Evolutionary conservation across 768 basidiomycete species (phyloP).

Genomic region (Boletus insuetus): DNA sequence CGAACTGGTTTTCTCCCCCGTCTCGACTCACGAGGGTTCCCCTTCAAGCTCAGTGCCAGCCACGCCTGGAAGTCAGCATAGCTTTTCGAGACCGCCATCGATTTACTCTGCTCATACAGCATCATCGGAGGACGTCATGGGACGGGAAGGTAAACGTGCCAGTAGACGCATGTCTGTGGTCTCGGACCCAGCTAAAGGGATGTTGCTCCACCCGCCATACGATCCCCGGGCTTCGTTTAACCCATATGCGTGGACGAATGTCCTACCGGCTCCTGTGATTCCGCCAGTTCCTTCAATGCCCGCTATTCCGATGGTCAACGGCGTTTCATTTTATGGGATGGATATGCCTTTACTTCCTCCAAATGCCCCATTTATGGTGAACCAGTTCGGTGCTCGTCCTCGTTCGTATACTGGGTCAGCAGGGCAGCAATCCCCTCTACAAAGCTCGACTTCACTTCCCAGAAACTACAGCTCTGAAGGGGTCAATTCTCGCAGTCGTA

Average conservation of each 20-base stretch:
- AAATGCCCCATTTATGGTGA: conserved; percentile 73
- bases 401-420: conserved; percentile 30
- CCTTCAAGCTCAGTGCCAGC: conserved; percentile 48
- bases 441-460: conserved; percentile 17
- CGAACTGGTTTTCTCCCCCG: conserved; percentile 39
- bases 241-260: conserved; percentile 28
- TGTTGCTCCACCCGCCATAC: conserved; percentile 26
- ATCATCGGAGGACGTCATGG: conserved; percentile 57
- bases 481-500: conserved; percentile 14
- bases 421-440: conserved; percentile 30
- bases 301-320: conserved; percentile 29
- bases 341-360: conserved; percentile 74
- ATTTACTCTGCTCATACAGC: conserved; percentile 51
- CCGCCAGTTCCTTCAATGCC: conserved; percentile 40
- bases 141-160: conserved; percentile 35
- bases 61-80: conserved; percentile 35
- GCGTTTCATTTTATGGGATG: conserved; percentile 46
- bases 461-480: conserved; percentile 28
- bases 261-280: conserved; percentile 20
- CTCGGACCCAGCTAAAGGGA: conserved; percentile 33
- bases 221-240: conserved; percentile 23
- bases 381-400: conserved; percentile 47
- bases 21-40: conserved; percentile 41
- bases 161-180: conserved; percentile 43
- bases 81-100: conserved; percentile 52